phyloP scores from a whole-genome alignment of 2,329 filamentous ascomycete species.

The Ophiostoma piceae region DNA sequence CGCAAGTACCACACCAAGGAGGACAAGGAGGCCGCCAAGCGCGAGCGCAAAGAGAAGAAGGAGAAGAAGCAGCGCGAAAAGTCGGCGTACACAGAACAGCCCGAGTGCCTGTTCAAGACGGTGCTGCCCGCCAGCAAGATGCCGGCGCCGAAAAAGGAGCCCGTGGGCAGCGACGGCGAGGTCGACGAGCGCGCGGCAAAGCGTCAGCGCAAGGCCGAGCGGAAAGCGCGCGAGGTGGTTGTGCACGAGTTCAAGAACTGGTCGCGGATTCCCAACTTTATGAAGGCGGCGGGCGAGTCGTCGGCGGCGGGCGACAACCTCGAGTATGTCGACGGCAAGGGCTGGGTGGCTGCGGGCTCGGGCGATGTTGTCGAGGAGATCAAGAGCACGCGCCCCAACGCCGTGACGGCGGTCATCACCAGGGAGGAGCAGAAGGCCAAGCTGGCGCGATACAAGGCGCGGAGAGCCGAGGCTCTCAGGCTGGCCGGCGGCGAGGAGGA shows the following conservation, averaged over 20 bases:
- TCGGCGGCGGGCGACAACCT: conserved; percentile 39
- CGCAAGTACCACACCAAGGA: conserved; percentile 34
- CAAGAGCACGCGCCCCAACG: conserved; percentile 33
- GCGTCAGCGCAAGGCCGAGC: conserved; percentile 51
- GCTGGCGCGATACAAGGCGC: conserved; percentile 18
- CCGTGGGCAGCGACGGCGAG: conserved; percentile 2
- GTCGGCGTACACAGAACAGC: conserved; percentile 74
- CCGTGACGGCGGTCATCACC: conserved; percentile 26
- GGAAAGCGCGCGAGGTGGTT: conserved; percentile 49
- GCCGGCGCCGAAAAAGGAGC: conserved; percentile 27
- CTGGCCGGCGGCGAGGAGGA: neutral
- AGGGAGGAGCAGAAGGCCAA: conserved; percentile 28
- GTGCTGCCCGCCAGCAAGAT: conserved; percentile 53
- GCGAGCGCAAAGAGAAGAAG: conserved; percentile 46
- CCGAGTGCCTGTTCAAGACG: conserved; percentile 82
- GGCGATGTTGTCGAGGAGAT: conserved; percentile 67
- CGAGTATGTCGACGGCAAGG: conserved; percentile 75
- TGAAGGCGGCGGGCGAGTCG: conserved; percentile 52
- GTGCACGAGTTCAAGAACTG: conserved; percentile 90
- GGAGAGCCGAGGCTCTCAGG: conserved; percentile 24
- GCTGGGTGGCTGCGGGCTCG: conserved; percentile 72
- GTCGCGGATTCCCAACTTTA: conserved; percentile 73
- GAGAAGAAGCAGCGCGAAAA: conserved; percentile 51
- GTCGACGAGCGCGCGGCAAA: conserved; percentile 36
- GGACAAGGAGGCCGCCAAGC: neutral